Conservation (phyloP, 495 filamentous ascomycete species). For the Penicillium verhagenii region DNA sequence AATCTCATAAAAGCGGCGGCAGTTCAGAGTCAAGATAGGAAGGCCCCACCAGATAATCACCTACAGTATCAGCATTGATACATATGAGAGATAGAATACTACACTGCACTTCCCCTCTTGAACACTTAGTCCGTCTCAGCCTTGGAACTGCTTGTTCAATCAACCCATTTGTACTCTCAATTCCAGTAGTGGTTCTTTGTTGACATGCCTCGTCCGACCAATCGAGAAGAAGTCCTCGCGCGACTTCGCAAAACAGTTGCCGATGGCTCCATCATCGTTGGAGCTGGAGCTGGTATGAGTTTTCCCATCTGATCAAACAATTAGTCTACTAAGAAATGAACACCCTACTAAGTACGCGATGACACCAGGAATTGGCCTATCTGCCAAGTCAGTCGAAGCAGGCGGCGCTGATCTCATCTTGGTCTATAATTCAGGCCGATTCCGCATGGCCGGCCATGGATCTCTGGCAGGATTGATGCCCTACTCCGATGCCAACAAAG, state of each 20-base stretch:
- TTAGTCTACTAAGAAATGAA: neutral
- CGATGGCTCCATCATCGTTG: conserved; percentile 57
- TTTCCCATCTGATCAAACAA: neutral
- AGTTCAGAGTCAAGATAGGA: too few species aligned
- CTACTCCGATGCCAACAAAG: conserved; percentile 68
- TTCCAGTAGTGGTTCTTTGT: neutral
- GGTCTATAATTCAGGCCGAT: conserved; percentile 71
- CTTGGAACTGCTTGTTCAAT: too few species aligned
- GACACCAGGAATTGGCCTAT: conserved; percentile 60
- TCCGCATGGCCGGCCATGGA: conserved; percentile 70
- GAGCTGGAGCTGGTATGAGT: conserved; percentile 60
- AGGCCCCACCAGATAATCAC: too few species aligned
- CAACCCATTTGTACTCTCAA: too few species aligned
- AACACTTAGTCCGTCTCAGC: too few species aligned
- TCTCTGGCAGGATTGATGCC: conserved; percentile 72
- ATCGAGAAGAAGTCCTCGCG: conserved; percentile 54
- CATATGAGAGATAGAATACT: too few species aligned
- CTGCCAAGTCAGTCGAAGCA: conserved; percentile 66
- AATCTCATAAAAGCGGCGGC: too few species aligned
- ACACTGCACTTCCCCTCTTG: too few species aligned
- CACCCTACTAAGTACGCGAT: neutral
- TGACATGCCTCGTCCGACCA: conserved; percentile 41
- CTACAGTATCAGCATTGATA: too few species aligned
- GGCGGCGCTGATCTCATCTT: conserved; percentile 68
- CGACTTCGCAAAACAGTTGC: conserved; percentile 52